A percentile compares a stretch with the other conserved stretches of the same genome.
These are phyloP conservation scores for Phytophthora sansomeana DNA, from an alignment of 352 stramenopile species.

Conservation along the genomic window DNA sequence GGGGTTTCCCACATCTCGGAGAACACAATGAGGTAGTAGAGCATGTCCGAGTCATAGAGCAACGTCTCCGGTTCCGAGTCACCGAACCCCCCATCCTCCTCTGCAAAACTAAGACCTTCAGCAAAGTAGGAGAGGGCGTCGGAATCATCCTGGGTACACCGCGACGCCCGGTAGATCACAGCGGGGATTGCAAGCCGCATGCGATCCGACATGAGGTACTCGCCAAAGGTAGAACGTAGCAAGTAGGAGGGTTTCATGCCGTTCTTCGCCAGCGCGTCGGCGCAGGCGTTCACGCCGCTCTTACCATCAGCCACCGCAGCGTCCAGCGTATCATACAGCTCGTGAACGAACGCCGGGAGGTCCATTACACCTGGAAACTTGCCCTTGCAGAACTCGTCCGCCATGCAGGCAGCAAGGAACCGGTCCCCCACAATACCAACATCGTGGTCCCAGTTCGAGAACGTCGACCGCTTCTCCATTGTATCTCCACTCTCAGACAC, in stretches of 20 bases:
- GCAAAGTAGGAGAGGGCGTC: slow-evolving; percentile 52
- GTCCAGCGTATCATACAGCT: slow-evolving; percentile 68
- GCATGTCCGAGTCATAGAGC: slow-evolving; percentile 73
- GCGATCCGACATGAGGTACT: slow-evolving; percentile 62
- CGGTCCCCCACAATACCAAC: slow-evolving; percentile 65
- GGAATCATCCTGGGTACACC: slow-evolving; percentile 49
- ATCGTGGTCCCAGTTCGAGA: slow-evolving; percentile 86
- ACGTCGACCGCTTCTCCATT: slow-evolving; percentile 67
- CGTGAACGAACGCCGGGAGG: slow-evolving; percentile 53
- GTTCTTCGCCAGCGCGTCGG: slow-evolving; percentile 51
- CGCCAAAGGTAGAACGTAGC: slow-evolving; percentile 66
- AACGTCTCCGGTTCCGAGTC: slow-evolving; percentile 55
- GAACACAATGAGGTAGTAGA: slow-evolving; percentile 85
- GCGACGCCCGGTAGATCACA: slow-evolving; percentile 60
- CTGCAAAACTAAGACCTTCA: slow-evolving; percentile 13
- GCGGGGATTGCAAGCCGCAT: slow-evolving; percentile 56
- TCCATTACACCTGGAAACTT: slow-evolving; percentile 68
- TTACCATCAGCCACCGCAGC: slow-evolving; percentile 44
- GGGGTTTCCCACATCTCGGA: slow-evolving; percentile 78
- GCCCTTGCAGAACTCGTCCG: slow-evolving; percentile 64
- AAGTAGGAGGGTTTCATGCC: slow-evolving; percentile 68
- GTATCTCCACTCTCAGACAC: slow-evolving; percentile 64
- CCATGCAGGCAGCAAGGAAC: slow-evolving; percentile 64
- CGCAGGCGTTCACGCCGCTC: slow-evolving; percentile 52
- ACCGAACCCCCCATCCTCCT: slow-evolving; percentile 22